phyloP scores from a whole-genome alignment of 148 eudicot genomes.

The Polygonum aviculare region DNA sequence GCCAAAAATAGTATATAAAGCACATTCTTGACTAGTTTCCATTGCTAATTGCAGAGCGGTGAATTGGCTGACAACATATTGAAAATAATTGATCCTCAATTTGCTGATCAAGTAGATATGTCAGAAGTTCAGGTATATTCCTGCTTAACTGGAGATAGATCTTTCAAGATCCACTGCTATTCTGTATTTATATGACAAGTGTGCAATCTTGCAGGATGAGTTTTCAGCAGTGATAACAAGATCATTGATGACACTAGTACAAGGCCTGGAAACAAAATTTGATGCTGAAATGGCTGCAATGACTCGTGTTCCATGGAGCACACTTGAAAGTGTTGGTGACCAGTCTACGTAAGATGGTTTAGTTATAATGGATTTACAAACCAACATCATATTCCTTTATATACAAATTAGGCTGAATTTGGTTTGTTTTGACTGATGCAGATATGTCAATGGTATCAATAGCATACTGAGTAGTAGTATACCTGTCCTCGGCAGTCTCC shows the following conservation, averaged over 20 bases:
- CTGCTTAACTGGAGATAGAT: not conserved
- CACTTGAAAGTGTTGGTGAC: conserved; percentile 99
- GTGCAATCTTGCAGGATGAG: conserved; percentile 58
- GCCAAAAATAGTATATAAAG: not conserved
- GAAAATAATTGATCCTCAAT: conserved; percentile 66
- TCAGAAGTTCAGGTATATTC: conserved; percentile 83
- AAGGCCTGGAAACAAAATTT: conserved; percentile 88
- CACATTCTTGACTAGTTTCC: not conserved
- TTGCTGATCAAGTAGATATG: conserved; percentile 72
- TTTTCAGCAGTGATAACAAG: conserved; percentile 88
- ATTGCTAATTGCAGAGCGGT: conserved; percentile 51
- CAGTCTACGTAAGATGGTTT: conserved; percentile 68
- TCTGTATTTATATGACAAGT: not conserved
- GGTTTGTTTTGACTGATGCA: conserved; percentile 29
- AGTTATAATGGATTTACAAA: not conserved
- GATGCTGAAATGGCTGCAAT: conserved; percentile 98
- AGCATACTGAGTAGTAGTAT: conserved; percentile 66
- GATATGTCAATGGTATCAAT: conserved; percentile 84
- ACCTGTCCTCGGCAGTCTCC: conserved; percentile 81
- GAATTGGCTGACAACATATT: conserved; percentile 94
- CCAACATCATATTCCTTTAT: not conserved
- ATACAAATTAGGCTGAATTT: not conserved
- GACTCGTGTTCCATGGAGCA: conserved; percentile 94
- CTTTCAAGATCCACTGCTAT: not conserved
- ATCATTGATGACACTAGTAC: conserved; percentile 84